Evolutionary conservation across 2,329 filamentous ascomycete genomes (phyloP).

Genomic region (Fusarium vanettenii): DNA sequence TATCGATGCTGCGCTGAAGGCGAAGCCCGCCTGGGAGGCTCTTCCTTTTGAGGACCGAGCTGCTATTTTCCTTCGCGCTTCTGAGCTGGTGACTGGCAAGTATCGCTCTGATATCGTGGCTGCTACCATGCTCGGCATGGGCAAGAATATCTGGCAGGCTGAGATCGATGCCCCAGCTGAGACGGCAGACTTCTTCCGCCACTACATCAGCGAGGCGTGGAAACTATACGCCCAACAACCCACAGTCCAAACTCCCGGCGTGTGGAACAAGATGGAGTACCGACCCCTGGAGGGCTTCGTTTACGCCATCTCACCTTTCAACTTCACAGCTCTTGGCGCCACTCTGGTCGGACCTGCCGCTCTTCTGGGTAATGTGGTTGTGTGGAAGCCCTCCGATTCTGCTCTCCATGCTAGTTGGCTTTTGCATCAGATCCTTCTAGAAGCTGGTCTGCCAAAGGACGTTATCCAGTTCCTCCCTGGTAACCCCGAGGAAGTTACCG

Average conservation of each 20-base stretch:
- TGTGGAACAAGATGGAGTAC: conserved; percentile 47
- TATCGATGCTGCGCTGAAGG: conserved; percentile 32
- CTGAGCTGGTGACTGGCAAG: conserved; percentile 33
- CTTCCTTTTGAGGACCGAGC: conserved; percentile 31
- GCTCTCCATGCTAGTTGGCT: conserved; percentile 50
- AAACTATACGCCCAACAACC: conserved; percentile 29
- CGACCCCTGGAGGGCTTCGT: conserved; percentile 56
- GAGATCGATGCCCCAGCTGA: conserved; percentile 33
- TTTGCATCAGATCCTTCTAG: conserved; percentile 53
- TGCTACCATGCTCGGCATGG: conserved; percentile 34
- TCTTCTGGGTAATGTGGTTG: conserved; percentile 54
- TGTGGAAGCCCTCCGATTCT: conserved; percentile 55
- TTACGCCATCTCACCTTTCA: conserved; percentile 55
- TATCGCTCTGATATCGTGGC: conserved; percentile 34
- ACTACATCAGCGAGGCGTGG: conserved; percentile 34
- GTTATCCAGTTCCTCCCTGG: conserved; percentile 55
- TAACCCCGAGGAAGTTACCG: conserved; percentile 51
- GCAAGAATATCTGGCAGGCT: conserved; percentile 38
- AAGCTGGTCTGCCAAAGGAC: conserved; percentile 52
- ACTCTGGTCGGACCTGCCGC: conserved; percentile 51
- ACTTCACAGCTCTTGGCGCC: conserved; percentile 55
- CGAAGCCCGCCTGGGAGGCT: conserved; percentile 29
- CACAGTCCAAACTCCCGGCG: not conserved
- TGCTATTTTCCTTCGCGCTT: conserved; percentile 29
- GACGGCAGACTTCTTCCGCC: conserved; percentile 51